A percentile compares a stretch with the other conserved stretches of the same genome.
Evolutionary conservation across 176 grass and related monocot genomes (phyloP).

Genomic region (Saccharum officinarum): DNA sequence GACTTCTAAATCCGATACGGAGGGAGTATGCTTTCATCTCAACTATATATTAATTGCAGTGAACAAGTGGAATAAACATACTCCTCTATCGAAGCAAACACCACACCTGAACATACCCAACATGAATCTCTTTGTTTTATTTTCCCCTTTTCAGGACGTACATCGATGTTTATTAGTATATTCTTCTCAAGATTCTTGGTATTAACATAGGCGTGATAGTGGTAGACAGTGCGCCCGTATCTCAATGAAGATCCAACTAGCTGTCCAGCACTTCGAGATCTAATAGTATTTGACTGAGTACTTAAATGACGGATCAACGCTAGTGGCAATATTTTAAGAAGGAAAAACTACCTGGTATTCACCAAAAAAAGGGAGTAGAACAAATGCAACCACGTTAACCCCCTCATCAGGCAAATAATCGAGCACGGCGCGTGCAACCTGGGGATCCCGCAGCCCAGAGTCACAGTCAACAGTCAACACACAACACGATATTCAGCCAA

Average conservation of each 20-base stretch:
- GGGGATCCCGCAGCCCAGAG: background rate
- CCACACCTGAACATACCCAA: background rate
- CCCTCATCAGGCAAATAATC: slow-evolving; percentile 5
- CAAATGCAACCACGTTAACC: background rate
- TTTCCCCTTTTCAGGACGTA: background rate
- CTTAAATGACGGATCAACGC: background rate
- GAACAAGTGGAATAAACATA: background rate
- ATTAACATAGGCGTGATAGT: background rate
- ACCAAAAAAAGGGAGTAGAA: background rate
- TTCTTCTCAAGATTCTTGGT: slow-evolving; percentile 4
- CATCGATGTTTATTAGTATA: slow-evolving; percentile 7
- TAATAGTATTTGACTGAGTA: background rate
- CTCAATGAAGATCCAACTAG: background rate
- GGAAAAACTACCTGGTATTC: background rate
- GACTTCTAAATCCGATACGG: no score
- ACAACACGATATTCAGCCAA: no score
- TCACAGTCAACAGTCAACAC: background rate
- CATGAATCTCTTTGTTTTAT: background rate
- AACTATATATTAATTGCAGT: background rate
- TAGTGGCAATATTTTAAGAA: background rate
- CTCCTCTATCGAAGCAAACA: background rate
- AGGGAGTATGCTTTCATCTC: background rate
- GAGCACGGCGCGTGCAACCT: background rate
- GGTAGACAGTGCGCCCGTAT: background rate
- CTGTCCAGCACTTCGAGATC: background rate